phyloP scores from a whole-genome alignment of 2,329 filamentous ascomycete species.

The Pseudogymnoascus verrucosus region DNA sequence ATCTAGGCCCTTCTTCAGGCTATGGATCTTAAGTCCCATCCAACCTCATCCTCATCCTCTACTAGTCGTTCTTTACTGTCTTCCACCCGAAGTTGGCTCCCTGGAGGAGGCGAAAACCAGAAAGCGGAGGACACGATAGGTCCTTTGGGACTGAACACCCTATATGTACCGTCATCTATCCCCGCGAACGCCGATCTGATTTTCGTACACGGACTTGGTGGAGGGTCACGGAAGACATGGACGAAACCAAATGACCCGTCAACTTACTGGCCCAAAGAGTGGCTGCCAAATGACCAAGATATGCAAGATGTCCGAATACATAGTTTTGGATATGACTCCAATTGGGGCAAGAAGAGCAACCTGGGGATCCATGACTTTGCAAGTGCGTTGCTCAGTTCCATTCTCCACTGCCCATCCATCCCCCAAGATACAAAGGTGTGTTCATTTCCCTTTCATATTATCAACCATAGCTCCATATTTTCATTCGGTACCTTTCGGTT shows the following conservation, averaged over 20 bases:
- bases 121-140: neutral
- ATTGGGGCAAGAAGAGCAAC: neutral
- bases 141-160: neutral
- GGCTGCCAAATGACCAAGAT: neutral
- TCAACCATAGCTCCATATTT: neutral
- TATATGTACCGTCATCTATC: neutral
- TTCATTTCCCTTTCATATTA: neutral
- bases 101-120: neutral
- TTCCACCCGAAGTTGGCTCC: neutral
- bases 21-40: neutral
- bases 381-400: neutral
- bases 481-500: neutral
- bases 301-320: neutral
- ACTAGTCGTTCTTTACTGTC: neutral
- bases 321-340: neutral
- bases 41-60: neutral
- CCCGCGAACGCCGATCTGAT: neutral
- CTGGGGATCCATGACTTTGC: neutral
- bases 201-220: neutral
- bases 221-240: neutral
- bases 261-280: neutral
- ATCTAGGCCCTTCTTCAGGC: neutral
- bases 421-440: neutral
- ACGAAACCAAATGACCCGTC: neutral
- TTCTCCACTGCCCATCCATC: neutral